These are phyloP conservation scores for Lyophyllum atratum DNA, from an alignment of 768 basidiomycete species.

Conservation along the genomic window DNA sequence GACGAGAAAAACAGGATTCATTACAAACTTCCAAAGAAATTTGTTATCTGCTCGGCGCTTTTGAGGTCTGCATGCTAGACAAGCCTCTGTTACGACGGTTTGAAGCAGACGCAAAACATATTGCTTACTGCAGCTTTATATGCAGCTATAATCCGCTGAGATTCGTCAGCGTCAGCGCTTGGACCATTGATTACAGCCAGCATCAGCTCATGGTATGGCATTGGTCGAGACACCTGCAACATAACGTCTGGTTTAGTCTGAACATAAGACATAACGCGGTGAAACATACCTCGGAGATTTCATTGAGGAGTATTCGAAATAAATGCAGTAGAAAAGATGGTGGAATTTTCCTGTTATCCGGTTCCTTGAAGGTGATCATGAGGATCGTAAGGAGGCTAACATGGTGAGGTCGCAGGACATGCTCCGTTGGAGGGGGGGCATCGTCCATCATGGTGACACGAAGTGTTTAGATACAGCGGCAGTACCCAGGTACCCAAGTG, in stretches of 20 bases:
- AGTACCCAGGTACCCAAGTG: background rate
- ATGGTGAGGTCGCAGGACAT: conserved; percentile 78
- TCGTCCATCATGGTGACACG: conserved; percentile 38
- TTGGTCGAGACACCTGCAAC: conserved; percentile 65
- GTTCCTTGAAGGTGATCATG: conserved; percentile 63
- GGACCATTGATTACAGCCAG: conserved; percentile 46
- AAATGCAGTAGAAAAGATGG: conserved; percentile 60
- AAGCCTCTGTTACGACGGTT: background rate
- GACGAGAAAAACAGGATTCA: background rate
- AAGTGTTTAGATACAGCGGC: background rate
- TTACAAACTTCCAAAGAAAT: conserved; percentile 57
- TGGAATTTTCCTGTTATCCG: conserved; percentile 53
- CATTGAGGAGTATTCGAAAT: conserved; percentile 66
- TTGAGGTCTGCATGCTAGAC: conserved; percentile 49
- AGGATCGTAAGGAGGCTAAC: conserved; percentile 67
- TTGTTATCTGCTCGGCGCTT: conserved; percentile 60
- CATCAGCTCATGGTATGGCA: conserved; percentile 52
- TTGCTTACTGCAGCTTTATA: conserved; percentile 38
- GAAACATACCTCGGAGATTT: conserved; percentile 63
- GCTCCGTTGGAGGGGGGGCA: conserved; percentile 61
- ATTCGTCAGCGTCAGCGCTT: conserved; percentile 40
- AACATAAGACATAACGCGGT: background rate
- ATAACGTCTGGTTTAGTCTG: background rate
- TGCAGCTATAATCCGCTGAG: conserved; percentile 45
- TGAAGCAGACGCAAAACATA: background rate